Evolutionary conservation across 2,329 filamentous ascomycete genomes (phyloP), one percentile per base, ranked within the genome.

Genomic region (Neonectria hederae): DNA sequence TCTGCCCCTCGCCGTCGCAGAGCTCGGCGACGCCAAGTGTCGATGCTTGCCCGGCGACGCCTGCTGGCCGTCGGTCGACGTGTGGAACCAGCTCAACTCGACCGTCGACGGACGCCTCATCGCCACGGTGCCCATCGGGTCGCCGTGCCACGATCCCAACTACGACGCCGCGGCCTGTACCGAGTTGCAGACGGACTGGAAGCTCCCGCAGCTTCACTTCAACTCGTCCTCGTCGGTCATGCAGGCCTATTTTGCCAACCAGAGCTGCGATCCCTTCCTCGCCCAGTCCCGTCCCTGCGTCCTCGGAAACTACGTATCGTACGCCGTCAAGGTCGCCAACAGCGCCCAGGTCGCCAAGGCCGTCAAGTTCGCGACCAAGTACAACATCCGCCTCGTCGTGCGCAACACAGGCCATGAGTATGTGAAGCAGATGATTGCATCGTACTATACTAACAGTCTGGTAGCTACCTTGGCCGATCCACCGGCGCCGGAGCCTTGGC

Each of bases 331-430:
- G 38, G 80, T 76, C 13, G 64, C 68, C 22, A 72, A 69, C 57
- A 54, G 73, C 4, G 68, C 65, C 10, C 74, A 83, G 55, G 69
- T 82, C 38, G 68, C 71, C 30, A 70, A 72, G 71, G 76, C 76
- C 1, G 66, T 79, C 48, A 67, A 65, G 45, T 79, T 79, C 45
- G 77, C 75, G 14, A 73, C 66, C 14, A 54, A 67, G 38, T 54
- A 74, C 64, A 83, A 85, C 69, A 76, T 86, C 45, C 83, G 84
- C 2, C 74, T 86, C n/a, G 80, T 86, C 45, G 77, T 87, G 55
- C 84, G 75, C 56, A 80, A 86, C 75, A 87, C 84, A 0, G 84
- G 83, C 28, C 85, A 87, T 68, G 83, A 86, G 67, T 86, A 83
- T 10, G 28, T 28, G 28, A 28, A 7, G 8, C 28, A 28, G 9